Evolutionary conservation across 176 grass and related monocot genomes (phyloP).

Genomic region (Typha latifolia): DNA sequence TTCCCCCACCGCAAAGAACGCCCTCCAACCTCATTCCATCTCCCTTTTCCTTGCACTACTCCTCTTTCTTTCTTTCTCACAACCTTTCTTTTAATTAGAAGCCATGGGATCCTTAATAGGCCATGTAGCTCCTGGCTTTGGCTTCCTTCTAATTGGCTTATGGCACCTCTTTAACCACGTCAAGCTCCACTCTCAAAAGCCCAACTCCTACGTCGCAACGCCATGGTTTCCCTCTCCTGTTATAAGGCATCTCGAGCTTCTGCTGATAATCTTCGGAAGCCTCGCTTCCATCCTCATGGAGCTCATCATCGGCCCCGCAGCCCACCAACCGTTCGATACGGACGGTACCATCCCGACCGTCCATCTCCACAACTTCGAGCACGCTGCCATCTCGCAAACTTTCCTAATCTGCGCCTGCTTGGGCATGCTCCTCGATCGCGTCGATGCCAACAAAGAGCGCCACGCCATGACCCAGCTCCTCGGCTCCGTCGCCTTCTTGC

Average conservation of each 20-base stretch:
- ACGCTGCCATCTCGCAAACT: slow-evolving; percentile 78
- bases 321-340: slow-evolving; percentile 73
- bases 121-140: slow-evolving; percentile 70
- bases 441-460: not conserved
- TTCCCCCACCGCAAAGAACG: too few species aligned
- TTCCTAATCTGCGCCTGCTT: slow-evolving; percentile 54
- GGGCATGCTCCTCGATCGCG: slow-evolving; percentile 50
- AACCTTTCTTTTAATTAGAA: not conserved
- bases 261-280: slow-evolving; percentile 47
- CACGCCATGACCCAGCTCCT: slow-evolving; percentile 29
- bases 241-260: slow-evolving; percentile 49
- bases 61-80: too few species aligned
- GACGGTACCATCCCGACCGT: slow-evolving; percentile 75
- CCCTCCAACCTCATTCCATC: too few species aligned
- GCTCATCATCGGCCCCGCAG: slow-evolving; percentile 67
- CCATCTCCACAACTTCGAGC: slow-evolving; percentile 98
- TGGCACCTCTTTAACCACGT: slow-evolving; percentile 87
- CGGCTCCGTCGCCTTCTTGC: slow-evolving; percentile 32
- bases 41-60: too few species aligned
- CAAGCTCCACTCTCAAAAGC: slow-evolving; percentile 44
- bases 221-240: slow-evolving; percentile 58
- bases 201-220: slow-evolving; percentile 50
- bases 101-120: slow-evolving; percentile 71
- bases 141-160: slow-evolving; percentile 75
- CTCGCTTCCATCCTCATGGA: slow-evolving; percentile 68